Base-by-base conservation (phyloP, 768 basidiomycete species). In the Pisolithus microcarpus region DNA sequence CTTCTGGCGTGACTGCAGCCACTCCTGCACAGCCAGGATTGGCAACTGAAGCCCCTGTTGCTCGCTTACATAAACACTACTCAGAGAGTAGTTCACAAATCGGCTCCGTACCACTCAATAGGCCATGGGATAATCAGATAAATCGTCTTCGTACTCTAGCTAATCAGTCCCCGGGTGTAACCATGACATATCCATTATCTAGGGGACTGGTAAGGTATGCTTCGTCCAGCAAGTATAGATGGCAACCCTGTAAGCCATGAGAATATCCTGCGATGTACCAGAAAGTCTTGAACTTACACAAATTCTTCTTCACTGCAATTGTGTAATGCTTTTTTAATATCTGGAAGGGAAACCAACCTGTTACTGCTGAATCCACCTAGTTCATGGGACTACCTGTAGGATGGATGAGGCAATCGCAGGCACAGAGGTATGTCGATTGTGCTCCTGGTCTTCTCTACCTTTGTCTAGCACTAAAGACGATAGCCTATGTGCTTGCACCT, bases 171-270 rank as follows among this genome's bases (percentile, higher is more conserved):
- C 64, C 58, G 18, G 65, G 66, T n/a, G 65, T 66, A 13, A 68
- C 50, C 13, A 66, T 45, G 10, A 68, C 63, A 54, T 56, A 49
- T 1, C 45, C 61, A 48, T 66, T 57, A 52, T 66, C 66, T 18
- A 66, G 58, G 21, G 63, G 66, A 38, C 58, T 65, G 21, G 67
- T 65, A 30, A 66, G 54, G 31, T 63, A 67, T 39, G 58, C 66
- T 38, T 66, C 66, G 37, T 52, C 57, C 13, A 66, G 43, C 9
- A 66, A 37, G 39, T 31, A 36, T 66, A 52, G 8, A 65, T 3
- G 23, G 63, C 54, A 46, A 40, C n/a, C 8, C 65, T 66, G 5
- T 34, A 31, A 19, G 21, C 1, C 46, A 38, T 57, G 19, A 56
- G 34, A 4, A 31, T 28, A 28, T n/a, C n/a, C 9, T 24, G 43